Evolutionary conservation across 2,329 filamentous ascomycete species (phyloP), one percentile per base, ranked within the genome.

Genomic region (Ophiocordyceps camponoti-rufipedis): DNA sequence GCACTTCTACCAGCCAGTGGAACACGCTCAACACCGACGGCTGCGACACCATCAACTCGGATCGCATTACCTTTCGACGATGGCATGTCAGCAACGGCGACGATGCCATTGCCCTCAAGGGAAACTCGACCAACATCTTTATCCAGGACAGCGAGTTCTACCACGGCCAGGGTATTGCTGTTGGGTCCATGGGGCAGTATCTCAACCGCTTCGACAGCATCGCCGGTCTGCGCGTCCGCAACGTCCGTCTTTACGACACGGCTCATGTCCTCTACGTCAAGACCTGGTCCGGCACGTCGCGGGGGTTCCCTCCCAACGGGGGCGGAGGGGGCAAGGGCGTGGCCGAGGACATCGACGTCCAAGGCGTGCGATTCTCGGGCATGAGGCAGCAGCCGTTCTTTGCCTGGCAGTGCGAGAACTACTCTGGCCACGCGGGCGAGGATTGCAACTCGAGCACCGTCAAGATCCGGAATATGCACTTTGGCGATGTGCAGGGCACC

Each of bases 171-270:
- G 71, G 72, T 2, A 58, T 77, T n/a, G 71, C 74, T 2, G 63
- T 79, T 14, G 74, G 74, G 2, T 72, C 67, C 28, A 70, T 78
- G 40, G 74, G 71, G 0, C 74, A 77, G 56, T 75, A 72, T 48
- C 57, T 65, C 0, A 64, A 59, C 10, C 49, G 55, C 2, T 68
- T 61, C 47, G 71, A 77, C 51, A 64, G 62, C 11, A 62, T 78
- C 12, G 63, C 72, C 51, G 64, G 68, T 46, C 60, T 77, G 33
- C 61, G 58, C 5, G 70, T 63, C 1, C 58, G 62, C 9, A 70
- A 75, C 51, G 62, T 74, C 31, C 60, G 58, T 2, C 65, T 66
- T 44, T 50, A 62, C 43, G 62, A 69, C 47, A 72, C 68, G 4
- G 52, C 63, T 1, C 66, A 73, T 48, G 68, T 62, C 1, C 63